Base-by-base conservation (phyloP, 495 filamentous ascomycete genomes). In the Thermochaetoides thermophila region DNA sequence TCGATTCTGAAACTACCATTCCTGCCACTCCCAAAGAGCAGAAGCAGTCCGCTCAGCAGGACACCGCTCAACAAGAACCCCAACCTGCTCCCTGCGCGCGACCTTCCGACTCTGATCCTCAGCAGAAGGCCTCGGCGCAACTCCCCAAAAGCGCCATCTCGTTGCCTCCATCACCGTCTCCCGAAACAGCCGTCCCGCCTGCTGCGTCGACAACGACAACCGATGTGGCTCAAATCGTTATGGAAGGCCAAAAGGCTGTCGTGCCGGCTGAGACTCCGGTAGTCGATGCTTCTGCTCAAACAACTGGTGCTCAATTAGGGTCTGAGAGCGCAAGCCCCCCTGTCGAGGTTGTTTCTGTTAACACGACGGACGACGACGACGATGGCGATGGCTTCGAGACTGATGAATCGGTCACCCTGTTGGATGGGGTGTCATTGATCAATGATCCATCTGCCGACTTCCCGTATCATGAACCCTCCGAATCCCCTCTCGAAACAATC, bases 41-140 rank as follows among this genome's bases (percentile, higher is more conserved):
- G 31, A 42, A 39, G 30, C 45, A 16, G 20, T 42, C 27, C 32
- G 35, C 32, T 42, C 47, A 59, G 12, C 5, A 17, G 6, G 45
- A 42, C 15, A n/a, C n/a, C n/a, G n/a, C n/a, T n/a, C n/a, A n/a
- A n/a, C n/a, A n/a, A n/a, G n/a, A n/a, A n/a, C n/a, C n/a, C n/a
- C n/a, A n/a, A n/a, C 49, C 37, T 24, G 52, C 42, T 18, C 37
- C 51, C 10, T 57, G 45, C 6, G 53, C 55, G 11, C 55, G 52
- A 24, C 64, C 62, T 10, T 69, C 62, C 47, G 55, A 56, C 41
- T 64, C 71, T 34, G 70, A 67, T 12, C 61, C 71, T 27, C 71
- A 73, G 35, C 49, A 70, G 13, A 59, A 67, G 32, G 68, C 49
- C 15, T 37, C 58, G 40, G 38, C 56, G 35, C 50, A 46, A 35